These are phyloP conservation scores for Ophiostoma sp. DNA, from an alignment of 2,329 filamentous ascomycete species.

Conservation along the genomic window DNA sequence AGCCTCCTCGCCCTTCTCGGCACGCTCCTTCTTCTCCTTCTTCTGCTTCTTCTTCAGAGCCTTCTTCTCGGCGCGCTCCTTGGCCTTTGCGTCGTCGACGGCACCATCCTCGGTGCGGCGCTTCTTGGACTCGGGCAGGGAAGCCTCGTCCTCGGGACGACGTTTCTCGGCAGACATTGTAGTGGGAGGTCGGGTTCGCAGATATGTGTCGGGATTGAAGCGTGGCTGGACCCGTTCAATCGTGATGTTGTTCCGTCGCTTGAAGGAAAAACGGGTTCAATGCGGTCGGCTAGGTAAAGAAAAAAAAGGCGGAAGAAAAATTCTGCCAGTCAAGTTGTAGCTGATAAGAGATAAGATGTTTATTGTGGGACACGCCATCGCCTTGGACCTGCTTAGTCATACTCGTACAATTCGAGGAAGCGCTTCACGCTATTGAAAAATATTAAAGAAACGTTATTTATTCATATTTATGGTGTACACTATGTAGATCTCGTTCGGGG, in stretches of 20 bases:
- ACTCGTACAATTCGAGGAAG: not conserved
- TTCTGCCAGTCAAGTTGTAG: slow-evolving; percentile 21
- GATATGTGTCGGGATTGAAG: not conserved
- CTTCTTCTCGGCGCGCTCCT: slow-evolving; percentile 17
- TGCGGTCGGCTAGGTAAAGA: not conserved
- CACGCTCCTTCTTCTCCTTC: slow-evolving; percentile 19
- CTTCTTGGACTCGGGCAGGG: slow-evolving; percentile 23
- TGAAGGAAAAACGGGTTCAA: slow-evolving; percentile 6
- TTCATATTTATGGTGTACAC: no score
- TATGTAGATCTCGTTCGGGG: no score
- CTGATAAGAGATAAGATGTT: slow-evolving; percentile 17
- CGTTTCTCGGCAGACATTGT: slow-evolving; percentile 24
- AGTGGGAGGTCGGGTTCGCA: not conserved
- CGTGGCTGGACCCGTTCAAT: not conserved
- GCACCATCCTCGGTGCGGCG: slow-evolving; percentile 18
- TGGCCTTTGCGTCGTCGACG: slow-evolving; percentile 10
- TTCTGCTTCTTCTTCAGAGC: slow-evolving; percentile 16
- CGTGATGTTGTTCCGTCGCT: slow-evolving; percentile 2
- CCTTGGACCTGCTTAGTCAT: not conserved
- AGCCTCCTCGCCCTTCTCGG: slow-evolving; percentile 15
- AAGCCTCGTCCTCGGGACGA: slow-evolving; percentile 22
- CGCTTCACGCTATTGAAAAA: not conserved
- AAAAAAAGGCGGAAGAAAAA: slow-evolving; percentile 27
- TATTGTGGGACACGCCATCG: not conserved
- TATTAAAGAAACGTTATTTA: no score